Conservation (phyloP, 2,329 filamentous ascomycete species). For the Colletotrichum tofieldiae region DNA sequence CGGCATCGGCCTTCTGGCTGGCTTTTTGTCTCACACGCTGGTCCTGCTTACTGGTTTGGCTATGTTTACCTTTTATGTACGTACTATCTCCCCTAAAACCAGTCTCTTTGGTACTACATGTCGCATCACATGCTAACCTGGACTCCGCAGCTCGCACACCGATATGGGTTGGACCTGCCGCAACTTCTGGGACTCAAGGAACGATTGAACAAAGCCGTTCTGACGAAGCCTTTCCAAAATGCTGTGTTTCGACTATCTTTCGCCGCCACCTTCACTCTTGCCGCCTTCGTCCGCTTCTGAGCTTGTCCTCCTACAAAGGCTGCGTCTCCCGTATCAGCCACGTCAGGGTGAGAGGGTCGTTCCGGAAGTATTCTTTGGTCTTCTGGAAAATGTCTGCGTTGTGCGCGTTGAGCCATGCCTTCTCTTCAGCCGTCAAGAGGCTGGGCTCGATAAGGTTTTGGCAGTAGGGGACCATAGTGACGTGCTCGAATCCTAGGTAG, state of each 20-base stretch:
- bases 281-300: constrained; percentile 65
- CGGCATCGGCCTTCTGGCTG: constrained; percentile 74
- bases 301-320: constrained; percentile 59
- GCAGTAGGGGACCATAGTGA: constrained; percentile 97
- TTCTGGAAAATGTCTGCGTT: constrained; percentile 86
- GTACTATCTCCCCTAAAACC: constrained; percentile 41
- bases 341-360: constrained; percentile 78
- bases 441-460: constrained; percentile 85
- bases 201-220: constrained; percentile 47
- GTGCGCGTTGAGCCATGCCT: constrained; percentile 89
- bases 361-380: constrained; percentile 82
- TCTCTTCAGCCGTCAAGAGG: constrained; percentile 82
- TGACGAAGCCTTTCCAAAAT: constrained; percentile 33
- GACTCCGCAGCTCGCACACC: constrained; percentile 50
- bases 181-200: constrained; percentile 51
- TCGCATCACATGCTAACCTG: constrained; percentile 5
- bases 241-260: constrained; percentile 64
- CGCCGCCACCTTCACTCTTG: constrained; percentile 80
- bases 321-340: constrained; percentile 94
- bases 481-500: constrained; percentile 95
- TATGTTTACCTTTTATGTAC: constrained; percentile 75
- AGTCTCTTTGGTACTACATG: not conserved
- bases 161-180: constrained; percentile 53
- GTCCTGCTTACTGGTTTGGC: constrained; percentile 77
- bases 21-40: constrained; percentile 79